Percentiles rank a stretch among this genome's conserved stretches.
Conservation (phyloP, 2,329 filamentous ascomycete species). For the Curvularia sp. region DNA sequence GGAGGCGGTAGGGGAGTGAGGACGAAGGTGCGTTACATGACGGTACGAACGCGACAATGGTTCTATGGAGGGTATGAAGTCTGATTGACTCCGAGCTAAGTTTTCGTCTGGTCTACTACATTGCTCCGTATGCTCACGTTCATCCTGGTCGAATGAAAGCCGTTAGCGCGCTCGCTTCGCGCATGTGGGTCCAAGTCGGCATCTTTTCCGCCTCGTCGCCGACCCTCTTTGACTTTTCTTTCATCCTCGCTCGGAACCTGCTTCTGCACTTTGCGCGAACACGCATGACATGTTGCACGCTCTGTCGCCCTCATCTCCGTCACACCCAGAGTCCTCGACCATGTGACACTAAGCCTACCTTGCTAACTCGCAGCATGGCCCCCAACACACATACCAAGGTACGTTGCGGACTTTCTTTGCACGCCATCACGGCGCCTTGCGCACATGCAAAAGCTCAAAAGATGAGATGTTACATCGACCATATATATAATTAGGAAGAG, state of each 20-base stretch:
- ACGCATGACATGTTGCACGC: neutral
- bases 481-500: constrained; percentile 58
- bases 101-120: neutral
- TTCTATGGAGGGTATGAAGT: neutral
- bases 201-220: constrained; percentile 3
- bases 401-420: constrained; percentile 17
- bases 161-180: constrained; percentile 15
- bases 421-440: neutral
- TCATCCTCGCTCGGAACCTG: neutral
- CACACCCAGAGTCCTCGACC: neutral
- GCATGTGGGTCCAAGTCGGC: constrained; percentile 12
- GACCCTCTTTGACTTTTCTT: constrained; percentile 18
- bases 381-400: constrained; percentile 9
- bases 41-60: neutral
- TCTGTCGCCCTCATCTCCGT: neutral
- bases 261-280: constrained; percentile 1
- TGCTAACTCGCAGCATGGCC: constrained; percentile 1
- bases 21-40: no score
- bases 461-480: constrained; percentile 49
- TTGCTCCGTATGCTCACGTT: neutral
- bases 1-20: constrained; percentile 44
- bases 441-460: constrained; percentile 27
- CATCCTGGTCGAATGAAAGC: neutral
- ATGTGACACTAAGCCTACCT: neutral
- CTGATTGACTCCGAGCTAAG: no score